phyloP scores from a whole-genome alignment of 371 early-diverging fungal species.

The Apophysomyces trapeziformis region DNA sequence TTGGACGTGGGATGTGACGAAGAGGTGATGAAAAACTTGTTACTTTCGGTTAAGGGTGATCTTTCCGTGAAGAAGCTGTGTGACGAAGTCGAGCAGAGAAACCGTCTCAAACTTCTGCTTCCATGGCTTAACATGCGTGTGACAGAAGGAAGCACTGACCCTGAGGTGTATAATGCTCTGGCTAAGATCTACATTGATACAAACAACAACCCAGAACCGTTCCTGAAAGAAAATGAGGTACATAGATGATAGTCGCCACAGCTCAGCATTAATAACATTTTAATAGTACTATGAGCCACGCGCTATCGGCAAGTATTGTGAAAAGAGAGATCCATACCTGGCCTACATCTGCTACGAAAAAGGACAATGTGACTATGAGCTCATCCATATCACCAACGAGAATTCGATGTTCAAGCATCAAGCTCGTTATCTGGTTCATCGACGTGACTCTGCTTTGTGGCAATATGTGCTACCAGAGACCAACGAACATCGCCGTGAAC shows the following conservation, averaged over 20 bases:
- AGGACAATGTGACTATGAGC: conserved; percentile 93
- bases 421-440: conserved; percentile 92
- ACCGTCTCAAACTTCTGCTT: conserved; percentile 93
- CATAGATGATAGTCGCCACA: not conserved
- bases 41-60: conserved; percentile 78
- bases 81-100: conserved; percentile 93
- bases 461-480: conserved; percentile 75
- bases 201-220: conserved; percentile 96
- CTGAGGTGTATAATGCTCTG: conserved; percentile 92
- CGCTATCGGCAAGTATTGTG: conserved; percentile 95
- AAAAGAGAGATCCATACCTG: conserved; percentile 96
- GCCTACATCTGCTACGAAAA: conserved; percentile 95
- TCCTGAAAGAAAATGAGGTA: conserved; percentile 89
- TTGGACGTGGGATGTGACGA: conserved; percentile 98
- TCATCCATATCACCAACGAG: conserved; percentile 93
- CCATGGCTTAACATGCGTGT: conserved; percentile 92
- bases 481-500: conserved; percentile 83
- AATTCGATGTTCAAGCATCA: conserved; percentile 99
- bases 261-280: not conserved
- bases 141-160: conserved; percentile 85
- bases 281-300: conserved; percentile 82
- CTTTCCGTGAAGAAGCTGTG: conserved; percentile 90
- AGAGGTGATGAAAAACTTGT: conserved; percentile 85
- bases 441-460: conserved; percentile 90
- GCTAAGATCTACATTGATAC: conserved; percentile 99